A percentile compares a stretch with the other conserved stretches of the same genome.
Evolutionary conservation across 495 filamentous ascomycete genomes (phyloP).

Genomic region (Pyrenopolyporus hunteri): DNA sequence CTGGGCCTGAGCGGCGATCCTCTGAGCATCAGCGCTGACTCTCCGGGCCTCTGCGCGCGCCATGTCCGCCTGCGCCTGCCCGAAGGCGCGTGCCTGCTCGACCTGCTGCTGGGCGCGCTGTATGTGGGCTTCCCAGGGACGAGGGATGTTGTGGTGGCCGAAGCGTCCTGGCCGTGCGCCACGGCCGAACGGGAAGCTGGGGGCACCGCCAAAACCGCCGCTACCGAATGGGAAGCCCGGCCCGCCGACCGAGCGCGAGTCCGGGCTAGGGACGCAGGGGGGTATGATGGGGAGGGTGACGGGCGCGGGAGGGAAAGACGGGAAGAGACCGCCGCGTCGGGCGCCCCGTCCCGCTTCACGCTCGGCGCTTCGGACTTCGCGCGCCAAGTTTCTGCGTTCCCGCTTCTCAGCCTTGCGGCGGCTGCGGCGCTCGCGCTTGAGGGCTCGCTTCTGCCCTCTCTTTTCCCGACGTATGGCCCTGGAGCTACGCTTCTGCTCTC

Average conservation of each 20-base stretch:
- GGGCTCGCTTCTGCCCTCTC: slow-evolving; percentile 34
- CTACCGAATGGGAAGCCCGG: not conserved
- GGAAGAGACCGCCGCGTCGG: not conserved
- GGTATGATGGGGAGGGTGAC: not conserved
- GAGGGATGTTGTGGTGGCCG: not conserved
- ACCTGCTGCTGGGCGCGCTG: not conserved
- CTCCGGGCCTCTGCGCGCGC: not conserved
- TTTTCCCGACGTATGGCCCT: slow-evolving; percentile 14
- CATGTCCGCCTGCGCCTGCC: not conserved
- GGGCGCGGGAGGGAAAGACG: not conserved
- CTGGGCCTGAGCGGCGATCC: not conserved
- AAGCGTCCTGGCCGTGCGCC: not conserved
- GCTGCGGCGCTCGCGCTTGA: slow-evolving; percentile 37
- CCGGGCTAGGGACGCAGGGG: too few relatives aligned
- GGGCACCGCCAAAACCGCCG: too few relatives aligned
- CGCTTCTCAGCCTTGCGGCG: slow-evolving; percentile 41
- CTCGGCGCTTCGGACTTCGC: slow-evolving; percentile 37
- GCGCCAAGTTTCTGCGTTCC: slow-evolving; percentile 34
- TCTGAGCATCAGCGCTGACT: too few relatives aligned
- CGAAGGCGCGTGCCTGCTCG: not conserved
- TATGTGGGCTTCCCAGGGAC: slow-evolving; percentile 12
- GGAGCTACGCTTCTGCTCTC: slow-evolving; percentile 41
- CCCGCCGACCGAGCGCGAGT: not conserved
- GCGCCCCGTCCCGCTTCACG: slow-evolving; percentile 28
- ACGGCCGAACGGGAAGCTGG: not conserved